phyloP scores from a whole-genome alignment of 768 basidiomycete genomes.

The Boletus edulis region DNA sequence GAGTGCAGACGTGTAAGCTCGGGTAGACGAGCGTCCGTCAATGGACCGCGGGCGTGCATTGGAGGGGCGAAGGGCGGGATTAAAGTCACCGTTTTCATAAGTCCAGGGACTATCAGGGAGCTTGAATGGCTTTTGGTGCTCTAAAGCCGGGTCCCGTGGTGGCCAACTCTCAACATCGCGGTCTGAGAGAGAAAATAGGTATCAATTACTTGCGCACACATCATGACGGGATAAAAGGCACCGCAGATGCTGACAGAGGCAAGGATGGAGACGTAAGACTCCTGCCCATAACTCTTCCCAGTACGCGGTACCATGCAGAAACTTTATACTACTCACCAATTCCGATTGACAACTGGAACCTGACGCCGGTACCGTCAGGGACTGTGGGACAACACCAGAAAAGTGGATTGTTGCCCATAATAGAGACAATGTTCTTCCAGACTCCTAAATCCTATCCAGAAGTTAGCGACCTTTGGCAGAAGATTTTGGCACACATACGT shows the following conservation, averaged over 20 bases:
- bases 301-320: slow-evolving; percentile 17
- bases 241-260: not conserved
- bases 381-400: slow-evolving; percentile 83
- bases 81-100: slow-evolving; percentile 72
- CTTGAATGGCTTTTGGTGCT: slow-evolving; percentile 38
- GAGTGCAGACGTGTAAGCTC: slow-evolving; percentile 44
- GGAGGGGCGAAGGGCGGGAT: slow-evolving; percentile 71
- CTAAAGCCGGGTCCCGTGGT: slow-evolving; percentile 57
- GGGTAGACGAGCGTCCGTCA: slow-evolving; percentile 19
- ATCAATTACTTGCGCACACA: slow-evolving; percentile 1
- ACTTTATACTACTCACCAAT: slow-evolving; percentile 74
- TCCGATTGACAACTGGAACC: slow-evolving; percentile 65
- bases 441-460: slow-evolving; percentile 70
- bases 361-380: slow-evolving; percentile 69
- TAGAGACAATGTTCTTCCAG: slow-evolving; percentile 67
- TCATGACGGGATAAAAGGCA: not conserved
- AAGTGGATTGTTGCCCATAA: slow-evolving; percentile 72
- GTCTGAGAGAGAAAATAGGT: slow-evolving; percentile 30
- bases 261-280: not conserved
- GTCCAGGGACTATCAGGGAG: slow-evolving; percentile 79
- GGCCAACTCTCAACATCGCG: slow-evolving; percentile 58
- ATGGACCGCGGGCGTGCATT: slow-evolving; percentile 40
- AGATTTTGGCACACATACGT: slow-evolving; percentile 50
- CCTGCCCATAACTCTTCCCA: slow-evolving; percentile 4
- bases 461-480: slow-evolving; percentile 7